Evolutionary conservation across 2,329 filamentous ascomycete species (phyloP), one percentile per base, ranked within the genome.

Genomic region (Daldinia eschscholtzii): DNA sequence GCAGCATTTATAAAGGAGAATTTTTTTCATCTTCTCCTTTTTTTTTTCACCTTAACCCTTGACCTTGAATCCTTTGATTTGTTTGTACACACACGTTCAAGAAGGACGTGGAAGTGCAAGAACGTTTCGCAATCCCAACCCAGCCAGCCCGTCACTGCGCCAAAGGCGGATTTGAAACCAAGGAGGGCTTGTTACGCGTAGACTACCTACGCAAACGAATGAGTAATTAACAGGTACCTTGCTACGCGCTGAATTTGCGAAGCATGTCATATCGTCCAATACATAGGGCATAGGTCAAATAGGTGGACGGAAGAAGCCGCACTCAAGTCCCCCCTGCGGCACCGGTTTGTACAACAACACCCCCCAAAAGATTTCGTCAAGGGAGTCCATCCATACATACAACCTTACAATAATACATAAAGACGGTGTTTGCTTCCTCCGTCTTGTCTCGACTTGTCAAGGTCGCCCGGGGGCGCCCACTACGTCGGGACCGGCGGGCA

Each of bases 251-350:
- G 35, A 13, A 37, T 35, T 52, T 18, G 15, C 12, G 30, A 9
- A 55, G 23, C 30, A n/a, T 30, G 10, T 35, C 52, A 37, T 37
- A 37, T 55, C 52, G 23, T 37, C 52, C 18, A 37, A 39, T 55
- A 39, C 48, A 53, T 18, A 53, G 35, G 20, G 20, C 2, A 23
- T 23, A 23, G 20, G 20, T 23, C 1, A 23, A 23, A 23, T 23
- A 23, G 20, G 23, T 55, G n/a, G 52, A 55, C 52, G 52, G 52
- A 37, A 55, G 18, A 35, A 55, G 52, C 52, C 52, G 33, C 18
- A 39, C 12, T 30, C 20, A 23, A 15, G 52, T 39, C 28, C 5
- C 28, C 28, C 5, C 28, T 53, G 30, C 28, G 23, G 33, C 33
- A 12, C 52, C 18, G 52, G 18, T 4, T 15, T 37, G 30, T 35